Conservation (phyloP, 768 basidiomycete genomes). For the Daedaleopsis nitida region DNA sequence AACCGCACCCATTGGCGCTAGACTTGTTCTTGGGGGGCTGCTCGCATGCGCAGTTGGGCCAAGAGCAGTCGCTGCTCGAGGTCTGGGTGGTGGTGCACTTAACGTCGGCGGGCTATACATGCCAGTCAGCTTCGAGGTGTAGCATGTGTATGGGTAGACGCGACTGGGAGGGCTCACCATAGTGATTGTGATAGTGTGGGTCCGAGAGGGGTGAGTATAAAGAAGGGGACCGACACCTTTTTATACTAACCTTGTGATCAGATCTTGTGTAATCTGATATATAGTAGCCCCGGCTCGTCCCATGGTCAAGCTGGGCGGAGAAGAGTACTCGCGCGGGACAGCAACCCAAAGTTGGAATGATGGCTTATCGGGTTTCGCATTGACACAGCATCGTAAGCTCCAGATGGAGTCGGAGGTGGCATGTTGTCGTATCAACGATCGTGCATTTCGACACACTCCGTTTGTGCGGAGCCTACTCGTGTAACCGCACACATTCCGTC, state of each 20-base stretch:
- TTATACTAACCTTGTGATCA: conserved; percentile 6
- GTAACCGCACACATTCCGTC: too few species aligned
- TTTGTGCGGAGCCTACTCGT: too few species aligned
- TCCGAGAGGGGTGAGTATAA: not conserved
- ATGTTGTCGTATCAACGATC: not conserved
- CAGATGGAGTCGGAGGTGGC: not conserved
- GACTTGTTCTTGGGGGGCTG: conserved; percentile 38
- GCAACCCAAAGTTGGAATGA: conserved; percentile 47
- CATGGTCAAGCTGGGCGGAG: not conserved
- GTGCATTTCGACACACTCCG: not conserved
- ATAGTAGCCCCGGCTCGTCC: not conserved
- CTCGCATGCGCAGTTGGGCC: conserved; percentile 36
- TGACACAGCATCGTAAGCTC: not conserved
- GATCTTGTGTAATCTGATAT: conserved; percentile 16
- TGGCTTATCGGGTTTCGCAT: not conserved
- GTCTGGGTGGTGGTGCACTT: conserved; percentile 25
- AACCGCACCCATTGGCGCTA: conserved; percentile 10
- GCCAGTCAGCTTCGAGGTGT: not conserved
- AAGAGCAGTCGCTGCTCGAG: conserved; percentile 29
- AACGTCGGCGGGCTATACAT: conserved; percentile 17
- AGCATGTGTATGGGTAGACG: not conserved
- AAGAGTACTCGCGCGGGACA: not conserved
- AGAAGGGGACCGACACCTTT: not conserved
- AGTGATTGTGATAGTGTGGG: not conserved
- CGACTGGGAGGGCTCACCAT: conserved; percentile 6